Evolutionary conservation across 2,329 filamentous ascomycete genomes (phyloP).

Genomic region (Amauroascus niger): DNA sequence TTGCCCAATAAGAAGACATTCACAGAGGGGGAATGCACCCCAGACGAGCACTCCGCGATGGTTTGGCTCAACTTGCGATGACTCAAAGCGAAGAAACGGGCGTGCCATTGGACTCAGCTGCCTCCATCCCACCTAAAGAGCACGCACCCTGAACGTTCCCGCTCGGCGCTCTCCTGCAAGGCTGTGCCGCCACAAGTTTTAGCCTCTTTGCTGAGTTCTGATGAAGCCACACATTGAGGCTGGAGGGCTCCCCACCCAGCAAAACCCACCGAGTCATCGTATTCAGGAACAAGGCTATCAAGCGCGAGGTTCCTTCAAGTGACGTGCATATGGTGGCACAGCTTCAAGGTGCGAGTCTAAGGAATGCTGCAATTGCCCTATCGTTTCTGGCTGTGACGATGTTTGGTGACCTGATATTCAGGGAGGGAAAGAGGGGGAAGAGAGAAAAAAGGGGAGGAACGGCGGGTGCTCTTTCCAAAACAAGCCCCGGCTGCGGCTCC

Average conservation of each 20-base stretch:
- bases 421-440: too few species aligned
- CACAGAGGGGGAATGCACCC: background rate
- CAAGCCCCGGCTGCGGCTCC: background rate
- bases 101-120: background rate
- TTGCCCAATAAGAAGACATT: background rate
- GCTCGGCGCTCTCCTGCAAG: background rate
- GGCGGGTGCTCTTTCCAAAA: too few species aligned
- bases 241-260: background rate
- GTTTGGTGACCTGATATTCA: too few species aligned
- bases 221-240: constrained; percentile 9
- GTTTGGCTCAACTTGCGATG: background rate
- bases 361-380: background rate
- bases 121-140: background rate
- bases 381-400: background rate
- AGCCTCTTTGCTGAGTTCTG: background rate
- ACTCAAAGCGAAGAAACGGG: too few species aligned
- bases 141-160: background rate
- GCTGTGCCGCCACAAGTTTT: constrained; percentile 2
- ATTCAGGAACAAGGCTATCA: background rate
- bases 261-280: background rate
- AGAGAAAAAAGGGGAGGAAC: too few species aligned
- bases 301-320: background rate
- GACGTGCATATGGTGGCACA: background rate
- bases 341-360: background rate
- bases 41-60: background rate